Conservation (phyloP, 179 eudicot genomes). For the Patellifolia procumbens region DNA sequence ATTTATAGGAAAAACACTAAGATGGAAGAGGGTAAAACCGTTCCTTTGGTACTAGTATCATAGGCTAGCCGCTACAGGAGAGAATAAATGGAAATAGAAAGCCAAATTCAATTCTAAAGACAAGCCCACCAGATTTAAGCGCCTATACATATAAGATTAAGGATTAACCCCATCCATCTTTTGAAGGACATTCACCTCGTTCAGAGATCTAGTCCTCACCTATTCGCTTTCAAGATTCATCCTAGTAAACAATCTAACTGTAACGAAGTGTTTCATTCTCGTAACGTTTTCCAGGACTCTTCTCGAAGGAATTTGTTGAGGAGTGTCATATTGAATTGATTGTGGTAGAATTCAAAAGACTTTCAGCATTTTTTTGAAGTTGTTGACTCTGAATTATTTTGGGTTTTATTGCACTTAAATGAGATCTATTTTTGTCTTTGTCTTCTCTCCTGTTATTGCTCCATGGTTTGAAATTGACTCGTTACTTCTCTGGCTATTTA, state of each 20-base stretch:
- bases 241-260: too few relatives aligned
- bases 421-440: not conserved
- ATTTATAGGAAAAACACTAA: not conserved
- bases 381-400: too few relatives aligned
- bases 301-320: too few relatives aligned
- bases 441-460: not conserved
- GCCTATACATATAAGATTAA: not conserved
- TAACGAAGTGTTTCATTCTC: too few relatives aligned
- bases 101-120: not conserved
- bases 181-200: not conserved
- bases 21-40: not conserved
- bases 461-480: not conserved
- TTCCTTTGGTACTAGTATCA: not conserved
- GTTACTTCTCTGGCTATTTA: not conserved
- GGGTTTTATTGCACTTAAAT: too few relatives aligned
- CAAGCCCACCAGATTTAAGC: not conserved
- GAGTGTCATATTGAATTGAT: too few relatives aligned
- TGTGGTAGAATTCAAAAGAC: too few relatives aligned
- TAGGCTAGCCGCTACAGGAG: too few relatives aligned
- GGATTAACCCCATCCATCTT: not conserved
- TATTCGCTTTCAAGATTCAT: too few relatives aligned
- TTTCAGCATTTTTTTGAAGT: too few relatives aligned
- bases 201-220: too few relatives aligned
- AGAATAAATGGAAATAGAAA: not conserved
- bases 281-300: too few relatives aligned